Base-by-base conservation (phyloP, 2,329 filamentous ascomycete genomes). In the Neonectria hederae region DNA sequence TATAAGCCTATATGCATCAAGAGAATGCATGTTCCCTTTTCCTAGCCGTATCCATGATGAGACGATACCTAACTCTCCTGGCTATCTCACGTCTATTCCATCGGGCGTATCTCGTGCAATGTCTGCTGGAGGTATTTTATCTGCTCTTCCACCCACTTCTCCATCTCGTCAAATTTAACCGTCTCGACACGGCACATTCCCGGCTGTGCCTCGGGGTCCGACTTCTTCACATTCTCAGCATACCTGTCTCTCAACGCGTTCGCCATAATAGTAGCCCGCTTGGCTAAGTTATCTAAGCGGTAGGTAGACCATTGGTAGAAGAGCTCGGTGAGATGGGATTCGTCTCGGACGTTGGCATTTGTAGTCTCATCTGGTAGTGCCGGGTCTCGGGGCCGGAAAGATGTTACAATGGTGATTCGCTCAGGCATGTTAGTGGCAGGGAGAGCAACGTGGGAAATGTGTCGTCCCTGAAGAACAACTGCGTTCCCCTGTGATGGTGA, bases 371-470 rank as follows among this genome's bases (percentile, higher is more conserved):
- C 82, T 5, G 71, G 71, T 19, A 81, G 62, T 7, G 75, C 65
- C 1, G 82, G 79, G 32, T 79, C 76, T 30, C 75, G 76, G 17
- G 81, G 79, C 14, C 82, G 74, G 70, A 83, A 82, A 0, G 81
- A 79, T 2, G 82, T 83, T 11, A 84, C 80, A 74, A 83, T 81
- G 2, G 81, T 83, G 65, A 84, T 79, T 30, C 82, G 77, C 69
- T 84, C 82, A 8, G 77, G 76, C 14, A 76, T 78, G 32, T 81
- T 80, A 7, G 76, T 76, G 1, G 80, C 81, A 21, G 72, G 72
- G 11, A 80, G 67, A 5, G 82, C 82, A 59, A 81, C 78, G 65
- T 84, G 82, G 26, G 77, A 76, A 59, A 84, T 82, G 58, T 83
- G 83, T 52, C 80, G 75, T 11, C 82, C 82, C 67, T 84, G 82